A percentile compares a stretch with the other conserved stretches of the same genome.
phyloP scores from a whole-genome alignment of 2,329 filamentous ascomycete genomes.

The Chrysoporthe austroafricana region DNA sequence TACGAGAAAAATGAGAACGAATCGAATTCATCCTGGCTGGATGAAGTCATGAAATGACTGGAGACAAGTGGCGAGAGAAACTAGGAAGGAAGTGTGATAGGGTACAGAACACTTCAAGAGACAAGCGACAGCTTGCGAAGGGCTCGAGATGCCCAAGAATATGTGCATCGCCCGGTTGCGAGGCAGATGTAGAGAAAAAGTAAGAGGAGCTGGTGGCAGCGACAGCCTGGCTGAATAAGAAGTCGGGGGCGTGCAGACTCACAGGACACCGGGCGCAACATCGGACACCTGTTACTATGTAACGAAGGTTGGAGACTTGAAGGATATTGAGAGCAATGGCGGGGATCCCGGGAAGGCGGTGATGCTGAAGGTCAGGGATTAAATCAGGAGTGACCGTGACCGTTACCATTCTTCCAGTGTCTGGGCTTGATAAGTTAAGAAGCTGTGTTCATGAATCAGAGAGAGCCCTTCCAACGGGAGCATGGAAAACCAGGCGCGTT shows the following conservation, averaged over 20 bases:
- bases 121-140: background rate
- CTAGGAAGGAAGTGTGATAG: background rate
- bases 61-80: background rate
- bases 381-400: background rate
- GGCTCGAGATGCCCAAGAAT: background rate
- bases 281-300: background rate
- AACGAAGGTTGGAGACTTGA: background rate
- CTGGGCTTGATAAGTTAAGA: background rate
- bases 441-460: slow-evolving; percentile 16
- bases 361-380: background rate
- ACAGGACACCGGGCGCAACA: background rate
- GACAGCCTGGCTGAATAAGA: background rate
- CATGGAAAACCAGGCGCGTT: background rate
- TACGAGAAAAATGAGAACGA: background rate
- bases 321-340: background rate
- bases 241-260: background rate
- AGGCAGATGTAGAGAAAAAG: too few relatives aligned
- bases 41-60: too few relatives aligned
- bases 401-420: background rate
- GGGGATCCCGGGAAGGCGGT: background rate
- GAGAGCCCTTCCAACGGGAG: background rate
- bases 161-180: background rate
- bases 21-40: too few relatives aligned
- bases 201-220: background rate
- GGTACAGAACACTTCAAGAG: background rate